Conservation (phyloP, 2,329 filamentous ascomycete species). For the Epichloe baconii region DNA sequence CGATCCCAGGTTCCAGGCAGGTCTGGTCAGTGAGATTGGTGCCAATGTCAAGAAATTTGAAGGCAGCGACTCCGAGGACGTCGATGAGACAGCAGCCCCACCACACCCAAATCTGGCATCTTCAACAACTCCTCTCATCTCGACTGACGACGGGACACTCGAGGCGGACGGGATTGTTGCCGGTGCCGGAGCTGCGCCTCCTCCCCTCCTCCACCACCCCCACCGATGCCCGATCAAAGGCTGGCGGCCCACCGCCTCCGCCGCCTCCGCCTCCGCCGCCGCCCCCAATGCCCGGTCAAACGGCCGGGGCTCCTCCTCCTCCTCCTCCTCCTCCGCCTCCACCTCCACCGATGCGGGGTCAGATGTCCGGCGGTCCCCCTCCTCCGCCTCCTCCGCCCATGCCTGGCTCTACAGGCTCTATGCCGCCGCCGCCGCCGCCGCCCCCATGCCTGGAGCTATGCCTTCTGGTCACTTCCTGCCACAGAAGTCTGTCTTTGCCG, state of each 20-base stretch:
- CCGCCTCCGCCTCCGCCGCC: slow-evolving; percentile 20
- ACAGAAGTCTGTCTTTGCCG: slow-evolving; percentile 42
- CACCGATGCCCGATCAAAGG: slow-evolving; percentile 32
- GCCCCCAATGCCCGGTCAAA: slow-evolving; percentile 19
- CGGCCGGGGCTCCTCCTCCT: slow-evolving; percentile 19
- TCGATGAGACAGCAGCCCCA: slow-evolving; percentile 54
- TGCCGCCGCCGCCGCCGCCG: slow-evolving; percentile 37
- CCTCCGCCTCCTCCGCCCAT: slow-evolving; percentile 21
- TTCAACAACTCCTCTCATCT: slow-evolving; percentile 53
- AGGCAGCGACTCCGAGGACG: slow-evolving; percentile 59
- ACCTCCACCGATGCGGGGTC: slow-evolving; percentile 35
- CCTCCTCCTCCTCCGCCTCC: slow-evolving; percentile 26
- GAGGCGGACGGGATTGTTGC: slow-evolving; percentile 42
- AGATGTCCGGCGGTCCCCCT: not conserved
- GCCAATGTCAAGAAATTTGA: slow-evolving; percentile 63
- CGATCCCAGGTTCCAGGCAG: slow-evolving; percentile 53
- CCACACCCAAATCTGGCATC: slow-evolving; percentile 65
- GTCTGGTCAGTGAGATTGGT: slow-evolving; percentile 55
- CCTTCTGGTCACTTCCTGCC: slow-evolving; percentile 62
- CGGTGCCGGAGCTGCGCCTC: slow-evolving; percentile 17
- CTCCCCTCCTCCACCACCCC: slow-evolving; percentile 26
- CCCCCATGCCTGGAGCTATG: slow-evolving; percentile 53
- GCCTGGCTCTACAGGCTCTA: slow-evolving; percentile 29
- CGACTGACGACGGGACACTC: slow-evolving; percentile 43
- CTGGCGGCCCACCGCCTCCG: not conserved